Evolutionary conservation across 164 flowering plant genomes (phyloP).

Genomic region (Echeveria elegans): DNA sequence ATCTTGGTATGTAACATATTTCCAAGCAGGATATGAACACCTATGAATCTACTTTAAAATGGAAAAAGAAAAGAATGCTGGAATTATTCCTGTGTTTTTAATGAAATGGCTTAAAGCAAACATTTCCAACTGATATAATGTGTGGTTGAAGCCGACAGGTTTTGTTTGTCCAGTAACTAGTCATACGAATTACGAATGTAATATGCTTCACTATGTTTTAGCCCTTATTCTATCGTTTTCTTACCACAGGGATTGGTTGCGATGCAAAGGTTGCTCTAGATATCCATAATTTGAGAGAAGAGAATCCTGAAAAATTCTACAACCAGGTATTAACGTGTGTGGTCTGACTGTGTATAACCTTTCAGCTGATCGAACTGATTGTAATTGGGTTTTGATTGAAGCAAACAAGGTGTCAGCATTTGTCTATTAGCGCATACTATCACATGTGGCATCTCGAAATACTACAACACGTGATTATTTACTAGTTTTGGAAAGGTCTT

Average conservation of each 20-base stretch:
- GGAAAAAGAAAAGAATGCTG: background rate
- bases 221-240: background rate
- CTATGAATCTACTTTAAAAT: background rate
- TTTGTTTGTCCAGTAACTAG: background rate
- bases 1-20: conserved; percentile 53
- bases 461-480: too few species aligned
- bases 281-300: conserved; percentile 91
- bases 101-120: background rate
- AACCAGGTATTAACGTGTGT: conserved; percentile 62
- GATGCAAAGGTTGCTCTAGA: conserved; percentile 99
- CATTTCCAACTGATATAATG: background rate
- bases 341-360: background rate
- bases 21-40: background rate
- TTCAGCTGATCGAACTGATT: background rate
- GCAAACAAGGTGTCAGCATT: background rate
- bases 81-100: background rate
- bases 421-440: too few species aligned
- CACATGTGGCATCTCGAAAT: too few species aligned
- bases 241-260: conserved; percentile 61
- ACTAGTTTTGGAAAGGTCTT: too few species aligned
- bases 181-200: background rate
- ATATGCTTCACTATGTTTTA: background rate
- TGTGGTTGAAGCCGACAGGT: background rate
- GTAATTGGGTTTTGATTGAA: background rate
- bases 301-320: conserved; percentile 95